A percentile compares a stretch with the other conserved stretches of the same genome.
Evolutionary conservation across 2,329 filamentous ascomycete genomes (phyloP).

Genomic region (Trichoderma harzianum): DNA sequence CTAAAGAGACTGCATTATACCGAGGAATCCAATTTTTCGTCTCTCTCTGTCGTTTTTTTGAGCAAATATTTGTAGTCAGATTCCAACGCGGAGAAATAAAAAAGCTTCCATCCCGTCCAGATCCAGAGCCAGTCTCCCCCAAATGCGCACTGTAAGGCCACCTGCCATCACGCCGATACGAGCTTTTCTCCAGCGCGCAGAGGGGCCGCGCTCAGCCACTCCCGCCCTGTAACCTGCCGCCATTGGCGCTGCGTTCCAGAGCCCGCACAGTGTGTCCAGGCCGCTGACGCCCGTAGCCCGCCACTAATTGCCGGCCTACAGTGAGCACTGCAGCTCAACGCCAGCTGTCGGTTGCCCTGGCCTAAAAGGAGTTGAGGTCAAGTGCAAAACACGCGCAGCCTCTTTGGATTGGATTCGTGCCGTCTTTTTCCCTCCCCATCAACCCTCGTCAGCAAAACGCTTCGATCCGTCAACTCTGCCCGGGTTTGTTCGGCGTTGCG

Average conservation of each 20-base stretch:
- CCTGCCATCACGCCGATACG: slow-evolving; percentile 1
- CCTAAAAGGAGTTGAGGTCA: neutral
- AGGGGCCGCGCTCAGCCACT: slow-evolving; percentile 5
- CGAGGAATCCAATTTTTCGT: neutral
- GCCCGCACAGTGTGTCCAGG: neutral
- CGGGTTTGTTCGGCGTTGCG: neutral
- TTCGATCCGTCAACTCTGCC: neutral
- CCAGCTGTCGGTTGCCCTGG: neutral
- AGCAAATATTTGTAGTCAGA: neutral
- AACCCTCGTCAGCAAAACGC: neutral
- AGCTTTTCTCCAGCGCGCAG: neutral
- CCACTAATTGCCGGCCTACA: neutral
- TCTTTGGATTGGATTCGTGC: neutral
- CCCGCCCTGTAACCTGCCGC: slow-evolving; percentile 4
- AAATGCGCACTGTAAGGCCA: neutral
- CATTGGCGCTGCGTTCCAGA: slow-evolving; percentile 10
- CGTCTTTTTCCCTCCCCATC: slow-evolving; percentile 5
- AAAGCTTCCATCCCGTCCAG: neutral
- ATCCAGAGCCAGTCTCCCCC: neutral
- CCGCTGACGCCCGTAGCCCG: neutral
- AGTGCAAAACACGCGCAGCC: neutral
- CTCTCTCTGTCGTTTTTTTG: neutral
- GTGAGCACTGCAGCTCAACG: neutral
- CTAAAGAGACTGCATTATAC: neutral
- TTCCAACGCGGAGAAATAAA: neutral